Evolutionary conservation across 208 protist genomes (phyloP).

Genomic region (Jaenimonas drosophilae): DNA sequence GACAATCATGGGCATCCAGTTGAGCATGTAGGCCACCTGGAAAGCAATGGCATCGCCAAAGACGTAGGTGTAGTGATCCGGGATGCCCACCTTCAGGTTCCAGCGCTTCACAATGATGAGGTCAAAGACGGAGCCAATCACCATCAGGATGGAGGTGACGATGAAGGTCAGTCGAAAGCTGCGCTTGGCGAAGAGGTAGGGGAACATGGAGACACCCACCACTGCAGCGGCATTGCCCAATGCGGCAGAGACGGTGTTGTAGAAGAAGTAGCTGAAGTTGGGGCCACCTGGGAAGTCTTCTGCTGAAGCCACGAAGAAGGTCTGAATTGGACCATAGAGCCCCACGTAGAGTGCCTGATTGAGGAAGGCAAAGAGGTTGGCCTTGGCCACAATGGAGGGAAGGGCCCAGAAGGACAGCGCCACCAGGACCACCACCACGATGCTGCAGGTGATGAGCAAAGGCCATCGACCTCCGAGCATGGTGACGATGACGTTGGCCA

Average conservation of each 20-base stretch:
- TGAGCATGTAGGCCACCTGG: constrained; percentile 20
- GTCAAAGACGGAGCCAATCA: constrained; percentile 10
- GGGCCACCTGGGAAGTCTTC: constrained; percentile 13
- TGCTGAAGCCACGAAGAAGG: constrained; percentile 8
- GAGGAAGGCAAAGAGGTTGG: constrained; percentile 17
- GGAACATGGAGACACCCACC: constrained; percentile 14
- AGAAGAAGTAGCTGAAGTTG: constrained; percentile 16
- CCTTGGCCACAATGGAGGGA: constrained; percentile 24
- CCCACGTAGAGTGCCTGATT: constrained; percentile 17
- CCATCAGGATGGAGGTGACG: constrained; percentile 5
- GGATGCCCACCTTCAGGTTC: constrained; percentile 9
- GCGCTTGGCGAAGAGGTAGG: constrained; percentile 10
- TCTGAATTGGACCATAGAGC: constrained; percentile 12
- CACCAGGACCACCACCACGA: constrained; percentile 3
- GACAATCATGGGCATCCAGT: constrained; percentile 64
- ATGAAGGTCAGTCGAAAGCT: constrained; percentile 18
- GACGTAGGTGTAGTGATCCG: constrained; percentile 8
- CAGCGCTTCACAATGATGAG: constrained; percentile 14
- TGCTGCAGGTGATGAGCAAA: constrained; percentile 2
- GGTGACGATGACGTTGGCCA: constrained; percentile 2
- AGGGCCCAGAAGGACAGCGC: constrained; percentile 15
- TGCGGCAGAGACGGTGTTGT: constrained; percentile 9
- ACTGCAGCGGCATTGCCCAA: constrained; percentile 9
- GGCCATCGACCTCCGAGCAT: constrained; percentile 3
- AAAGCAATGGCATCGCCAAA: constrained; percentile 10